Base-by-base conservation (phyloP, 163 green algal genomes). In the Scenedesmus sp. region DNA sequence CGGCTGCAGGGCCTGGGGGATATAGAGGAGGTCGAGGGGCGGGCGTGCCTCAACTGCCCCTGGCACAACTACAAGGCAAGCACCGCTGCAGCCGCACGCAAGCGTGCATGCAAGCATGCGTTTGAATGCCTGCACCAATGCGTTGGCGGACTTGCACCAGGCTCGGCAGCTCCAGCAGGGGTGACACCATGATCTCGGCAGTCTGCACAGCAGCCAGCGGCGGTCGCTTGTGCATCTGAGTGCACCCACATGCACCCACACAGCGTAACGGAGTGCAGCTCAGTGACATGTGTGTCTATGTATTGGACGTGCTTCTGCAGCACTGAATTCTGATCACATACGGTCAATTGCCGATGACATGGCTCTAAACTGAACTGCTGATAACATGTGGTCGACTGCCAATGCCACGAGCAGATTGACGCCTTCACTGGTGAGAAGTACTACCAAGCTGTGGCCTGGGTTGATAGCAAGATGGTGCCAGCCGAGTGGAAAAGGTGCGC, bases 1-100 rank as follows among this genome's bases (percentile, higher is more conserved):
- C 68, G 59, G 22, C 20, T 35, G 85, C 85, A 78, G 85, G 90
- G 92, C 30, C 81, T 97, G 44, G 96, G 96, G 0, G 96, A 98
- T 80, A 96, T 98, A 30, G 96, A 98, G 59, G 95, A 97, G 12
- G 83, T 98, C 3, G 89, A 95, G 35, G 95, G 94, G 0, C 90
- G 87, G 9, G 72, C 92, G 2, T 97, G 95, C 85, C 81, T 97
- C 0, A 73, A 92, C 5, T 97, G 96, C 86, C 96, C 96, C 2
- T 97, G 94, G 94, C 95, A 97, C 84, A 93, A 93, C 61, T 95
- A 95, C 83, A 95, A 94, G 91, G 94, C 96, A 81, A 90, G 76
- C 49, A 33, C 42, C 18, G 7, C 7, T 9, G 6, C 83, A 80
- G 83, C 42, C 30, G 46, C 42, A 76, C 7, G 7, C 26, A 76